These are phyloP conservation scores for Eucalyptus pauciflora DNA, from an alignment of 345 rosid genomes.

Conservation along the genomic window DNA sequence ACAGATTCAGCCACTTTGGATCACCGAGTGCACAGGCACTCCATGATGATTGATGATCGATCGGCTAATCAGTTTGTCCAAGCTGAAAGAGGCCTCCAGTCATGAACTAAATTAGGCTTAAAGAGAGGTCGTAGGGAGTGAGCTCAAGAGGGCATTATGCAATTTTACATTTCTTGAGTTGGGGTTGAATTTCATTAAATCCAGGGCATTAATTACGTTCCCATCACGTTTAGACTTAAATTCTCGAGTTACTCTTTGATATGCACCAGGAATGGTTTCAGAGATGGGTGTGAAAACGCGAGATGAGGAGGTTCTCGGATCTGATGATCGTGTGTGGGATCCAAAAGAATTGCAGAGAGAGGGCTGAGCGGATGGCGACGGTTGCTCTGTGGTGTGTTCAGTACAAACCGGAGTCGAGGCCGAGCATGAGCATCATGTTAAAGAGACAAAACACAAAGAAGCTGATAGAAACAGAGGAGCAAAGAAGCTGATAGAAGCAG, in stretches of 20 bases:
- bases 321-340: not conserved
- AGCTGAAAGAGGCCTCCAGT: no score
- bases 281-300: not conserved
- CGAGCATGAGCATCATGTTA: not conserved
- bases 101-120: no score
- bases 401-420: not conserved
- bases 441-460: no score
- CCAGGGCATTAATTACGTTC: not conserved
- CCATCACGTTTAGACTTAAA: not conserved
- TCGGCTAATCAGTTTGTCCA: no score
- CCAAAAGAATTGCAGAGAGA: not conserved
- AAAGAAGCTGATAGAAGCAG: no score
- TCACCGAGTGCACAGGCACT: no score
- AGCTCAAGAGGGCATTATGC: no score
- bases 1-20: no score
- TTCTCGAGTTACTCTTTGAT: not conserved
- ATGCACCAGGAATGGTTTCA: not conserved
- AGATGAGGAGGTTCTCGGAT: not conserved
- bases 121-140: no score
- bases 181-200: not conserved
- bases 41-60: no score
- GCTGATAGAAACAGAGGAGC: no score
- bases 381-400: constrained; percentile 7
- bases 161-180: not conserved
- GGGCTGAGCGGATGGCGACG: not conserved